phyloP scores from a whole-genome alignment of 495 filamentous ascomycete species.

The Aspergillus egyptiacus region DNA sequence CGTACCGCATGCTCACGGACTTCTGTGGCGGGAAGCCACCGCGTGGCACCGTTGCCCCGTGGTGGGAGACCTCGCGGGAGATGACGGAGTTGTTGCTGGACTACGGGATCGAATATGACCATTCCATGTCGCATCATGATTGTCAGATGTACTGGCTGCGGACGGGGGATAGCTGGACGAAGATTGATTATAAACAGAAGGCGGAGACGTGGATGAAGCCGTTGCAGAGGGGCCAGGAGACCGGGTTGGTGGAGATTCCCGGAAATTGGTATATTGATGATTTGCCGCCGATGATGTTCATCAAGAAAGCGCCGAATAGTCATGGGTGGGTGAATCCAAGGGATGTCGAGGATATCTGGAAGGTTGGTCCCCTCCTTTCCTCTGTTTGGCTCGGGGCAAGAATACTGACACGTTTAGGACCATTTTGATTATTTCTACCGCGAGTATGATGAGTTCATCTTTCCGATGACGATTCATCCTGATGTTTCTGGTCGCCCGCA shows the following conservation, averaged over 20 bases:
- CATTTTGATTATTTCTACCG: slow-evolving; percentile 67
- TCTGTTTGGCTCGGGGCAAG: too few relatives aligned
- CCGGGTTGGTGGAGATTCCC: slow-evolving; percentile 59
- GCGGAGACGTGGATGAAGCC: slow-evolving; percentile 65
- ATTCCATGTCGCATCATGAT: slow-evolving; percentile 62
- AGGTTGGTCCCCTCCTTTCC: too few relatives aligned
- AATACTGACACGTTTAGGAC: slow-evolving; percentile 31
- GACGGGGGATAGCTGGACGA: slow-evolving; percentile 56
- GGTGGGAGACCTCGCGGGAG: slow-evolving; percentile 64
- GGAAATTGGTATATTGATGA: slow-evolving; percentile 67
- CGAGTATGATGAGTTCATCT: slow-evolving; percentile 65
- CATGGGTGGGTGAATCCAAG: slow-evolving; percentile 58
- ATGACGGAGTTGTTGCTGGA: slow-evolving; percentile 59
- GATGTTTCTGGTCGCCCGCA: slow-evolving; percentile 63
- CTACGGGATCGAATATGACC: slow-evolving; percentile 67
- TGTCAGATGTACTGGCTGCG: slow-evolving; percentile 61
- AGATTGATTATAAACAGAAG: slow-evolving; percentile 55
- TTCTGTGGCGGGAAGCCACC: slow-evolving; percentile 74
- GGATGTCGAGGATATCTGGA: slow-evolving; percentile 54
- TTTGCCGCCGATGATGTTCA: slow-evolving; percentile 57
- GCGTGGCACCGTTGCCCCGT: slow-evolving; percentile 58
- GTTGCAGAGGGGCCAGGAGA: slow-evolving; percentile 45
- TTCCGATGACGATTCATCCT: slow-evolving; percentile 66
- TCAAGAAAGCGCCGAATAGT: slow-evolving; percentile 53
- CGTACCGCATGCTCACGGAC: slow-evolving; percentile 62